Evolutionary conservation across 2,329 filamentous ascomycete genomes (phyloP).

Genomic region (Zasmidium cellare): DNA sequence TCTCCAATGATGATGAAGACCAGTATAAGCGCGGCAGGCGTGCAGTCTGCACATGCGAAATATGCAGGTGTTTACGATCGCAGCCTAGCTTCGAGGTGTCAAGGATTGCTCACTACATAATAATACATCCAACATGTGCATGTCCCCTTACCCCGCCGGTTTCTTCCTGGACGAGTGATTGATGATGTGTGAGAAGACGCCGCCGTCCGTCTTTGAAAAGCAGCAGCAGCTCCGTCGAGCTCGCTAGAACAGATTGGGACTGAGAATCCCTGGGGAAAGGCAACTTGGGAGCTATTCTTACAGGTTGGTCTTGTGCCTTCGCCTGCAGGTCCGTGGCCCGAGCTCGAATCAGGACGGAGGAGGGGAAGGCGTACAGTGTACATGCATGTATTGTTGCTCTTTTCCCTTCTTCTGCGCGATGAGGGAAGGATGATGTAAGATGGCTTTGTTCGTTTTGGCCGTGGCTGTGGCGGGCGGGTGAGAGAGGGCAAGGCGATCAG

Average conservation of each 20-base stretch:
- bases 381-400: too few relatives aligned
- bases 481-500: neutral
- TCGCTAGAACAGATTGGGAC: neutral
- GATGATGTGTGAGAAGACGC: too few relatives aligned
- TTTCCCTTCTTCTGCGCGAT: neutral
- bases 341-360: neutral
- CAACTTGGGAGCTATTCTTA: neutral
- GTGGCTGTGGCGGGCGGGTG: neutral
- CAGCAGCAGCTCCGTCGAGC: too few relatives aligned
- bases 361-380: too few relatives aligned
- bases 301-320: neutral
- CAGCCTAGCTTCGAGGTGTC: neutral
- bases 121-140: too few relatives aligned
- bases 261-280: neutral
- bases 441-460: neutral
- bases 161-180: neutral
- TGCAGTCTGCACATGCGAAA: neutral
- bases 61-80: conserved; percentile 1
- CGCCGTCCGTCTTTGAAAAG: too few relatives aligned
- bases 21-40: neutral
- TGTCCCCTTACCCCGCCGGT: conserved; percentile 1
- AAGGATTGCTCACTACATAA: neutral
- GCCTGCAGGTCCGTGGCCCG: neutral
- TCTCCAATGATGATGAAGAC: neutral
- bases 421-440: neutral